A percentile compares a stretch with the other conserved stretches of the same genome.
These are phyloP conservation scores for Mucor plumbeus DNA, from an alignment of 371 early-diverging fungal species.

Conservation along the genomic window DNA sequence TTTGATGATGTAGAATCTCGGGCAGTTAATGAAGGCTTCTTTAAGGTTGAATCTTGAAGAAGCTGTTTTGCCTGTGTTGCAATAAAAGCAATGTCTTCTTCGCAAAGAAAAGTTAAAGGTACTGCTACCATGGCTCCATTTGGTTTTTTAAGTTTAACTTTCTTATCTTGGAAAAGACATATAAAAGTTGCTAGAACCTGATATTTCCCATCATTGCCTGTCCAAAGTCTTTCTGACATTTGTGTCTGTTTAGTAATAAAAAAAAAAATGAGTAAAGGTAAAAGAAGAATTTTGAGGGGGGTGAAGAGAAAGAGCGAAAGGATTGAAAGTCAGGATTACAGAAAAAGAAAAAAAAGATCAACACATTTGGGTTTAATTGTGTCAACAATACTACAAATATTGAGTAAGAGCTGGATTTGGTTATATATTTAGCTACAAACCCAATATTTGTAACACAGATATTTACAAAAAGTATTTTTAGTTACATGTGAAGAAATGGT, in stretches of 20 bases:
- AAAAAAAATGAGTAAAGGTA: neutral
- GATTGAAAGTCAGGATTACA: neutral
- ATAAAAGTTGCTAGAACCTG: slow-evolving; percentile 43
- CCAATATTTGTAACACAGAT: neutral
- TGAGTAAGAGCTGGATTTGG: neutral
- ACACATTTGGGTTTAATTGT: neutral
- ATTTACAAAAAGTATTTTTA: neutral
- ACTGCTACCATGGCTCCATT: slow-evolving; percentile 46
- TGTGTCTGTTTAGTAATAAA: neutral
- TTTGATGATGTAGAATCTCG: neutral
- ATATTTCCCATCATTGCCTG: slow-evolving; percentile 45
- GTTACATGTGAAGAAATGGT: too few species aligned
- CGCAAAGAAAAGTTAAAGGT: slow-evolving; percentile 40
- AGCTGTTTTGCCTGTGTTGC: slow-evolving; percentile 16
- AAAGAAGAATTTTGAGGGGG: too few species aligned
- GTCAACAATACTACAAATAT: neutral
- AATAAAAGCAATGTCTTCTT: slow-evolving; percentile 43
- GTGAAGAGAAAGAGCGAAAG: neutral
- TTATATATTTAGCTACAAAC: neutral
- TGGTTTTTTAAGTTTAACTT: slow-evolving; percentile 44
- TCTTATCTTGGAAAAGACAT: slow-evolving; percentile 44
- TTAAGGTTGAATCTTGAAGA: neutral
- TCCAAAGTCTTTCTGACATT: slow-evolving; percentile 34
- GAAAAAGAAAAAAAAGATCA: too few species aligned
- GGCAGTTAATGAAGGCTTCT: neutral